Evolutionary conservation across 257 asterid species (phyloP), one percentile per base, ranked within the genome.

Genomic region (Fraxinus pennsylvanica): DNA sequence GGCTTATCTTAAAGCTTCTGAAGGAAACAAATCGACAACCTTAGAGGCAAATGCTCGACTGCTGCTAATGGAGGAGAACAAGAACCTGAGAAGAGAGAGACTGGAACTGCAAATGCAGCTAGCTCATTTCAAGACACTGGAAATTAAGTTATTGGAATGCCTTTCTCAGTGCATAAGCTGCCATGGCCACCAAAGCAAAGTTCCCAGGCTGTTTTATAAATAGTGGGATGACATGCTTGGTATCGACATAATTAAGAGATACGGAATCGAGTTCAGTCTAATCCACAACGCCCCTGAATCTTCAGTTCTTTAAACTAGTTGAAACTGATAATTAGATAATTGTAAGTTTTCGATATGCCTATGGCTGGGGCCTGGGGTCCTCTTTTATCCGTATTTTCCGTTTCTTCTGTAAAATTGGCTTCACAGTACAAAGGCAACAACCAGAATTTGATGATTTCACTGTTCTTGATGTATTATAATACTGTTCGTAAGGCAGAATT

Each of bases 81-180:
- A 81, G 75, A 85, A 74, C 12, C 79, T 89, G 36, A 86, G 81
- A 72, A 83, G 74, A 41, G 86, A 88, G 76, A 91, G 50, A 14
- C n/a, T 66, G 78, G 92, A 87, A 36, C 85, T 89, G 63, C 81
- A 91, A 77, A 59, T 86, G 88, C 89, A 91, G 66, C 83, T 91
- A 9, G 79, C 85, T 38, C 91, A 88, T 72, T 89, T 84, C 89
- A 87, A 88, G 81, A 47, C 76, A 3, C 76, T 89, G 27, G 81
- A 88, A 38, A 74, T 71, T 29, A 88, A 80, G 72, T 54, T 91
- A 75, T 33, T 83, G 66, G 75, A 75, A 9, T 86, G 86, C 76
- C 68, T 61, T 61, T 25, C 68, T 61, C 68, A 9, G 0, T 61
- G 68, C 68, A 66, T 84, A 76, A 72, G 29, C 1, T 47, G 52